Percentiles rank a stretch among this genome's conserved stretches.
These are phyloP conservation scores for Epichloe aotearoae DNA, from an alignment of 2,329 filamentous ascomycete genomes.

Conservation along the genomic window DNA sequence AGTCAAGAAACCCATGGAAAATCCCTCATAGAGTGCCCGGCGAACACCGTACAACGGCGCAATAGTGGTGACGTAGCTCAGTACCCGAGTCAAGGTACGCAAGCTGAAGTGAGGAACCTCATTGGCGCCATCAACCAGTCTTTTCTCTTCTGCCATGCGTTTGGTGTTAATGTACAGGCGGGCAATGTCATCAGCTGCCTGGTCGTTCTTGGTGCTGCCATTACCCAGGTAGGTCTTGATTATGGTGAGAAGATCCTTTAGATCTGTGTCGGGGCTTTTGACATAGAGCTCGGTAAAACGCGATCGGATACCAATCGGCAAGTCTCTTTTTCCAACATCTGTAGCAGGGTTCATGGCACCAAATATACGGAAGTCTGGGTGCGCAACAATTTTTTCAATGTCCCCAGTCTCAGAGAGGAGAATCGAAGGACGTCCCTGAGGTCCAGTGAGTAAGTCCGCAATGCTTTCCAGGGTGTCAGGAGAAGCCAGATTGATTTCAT, in stretches of 20 bases:
- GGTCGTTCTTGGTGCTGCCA: conserved; percentile 56
- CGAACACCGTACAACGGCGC: conserved; percentile 73
- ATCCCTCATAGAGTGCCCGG: conserved; percentile 82
- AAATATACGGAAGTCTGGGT: conserved; percentile 90
- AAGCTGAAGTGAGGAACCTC: conserved; percentile 96
- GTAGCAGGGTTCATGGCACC: conserved; percentile 99
- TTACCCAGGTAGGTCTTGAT: conserved; percentile 78
- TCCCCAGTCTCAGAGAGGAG: conserved; percentile 87
- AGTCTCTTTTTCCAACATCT: conserved; percentile 88
- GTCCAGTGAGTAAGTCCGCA: conserved; percentile 69
- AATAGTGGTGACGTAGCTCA: conserved; percentile 80
- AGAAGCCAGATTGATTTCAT: conserved; percentile 94
- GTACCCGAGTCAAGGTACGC: conserved; percentile 76
- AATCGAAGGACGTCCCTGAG: conserved; percentile 62
- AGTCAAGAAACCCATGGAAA: conserved; percentile 95
- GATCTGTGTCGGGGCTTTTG: conserved; percentile 72
- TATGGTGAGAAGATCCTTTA: conserved; percentile 76
- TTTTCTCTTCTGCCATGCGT: conserved; percentile 63
- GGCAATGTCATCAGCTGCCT: conserved; percentile 68
- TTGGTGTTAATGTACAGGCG: conserved; percentile 83
- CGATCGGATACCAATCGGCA: conserved; percentile 77
- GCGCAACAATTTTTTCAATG: conserved; percentile 77
- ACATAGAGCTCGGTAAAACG: conserved; percentile 95
- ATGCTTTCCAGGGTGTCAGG: conserved; percentile 92
- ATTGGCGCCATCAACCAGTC: conserved; percentile 78